These are phyloP conservation scores for Phytomonas francai DNA, from an alignment of 208 protist genomes.

Conservation along the genomic window DNA sequence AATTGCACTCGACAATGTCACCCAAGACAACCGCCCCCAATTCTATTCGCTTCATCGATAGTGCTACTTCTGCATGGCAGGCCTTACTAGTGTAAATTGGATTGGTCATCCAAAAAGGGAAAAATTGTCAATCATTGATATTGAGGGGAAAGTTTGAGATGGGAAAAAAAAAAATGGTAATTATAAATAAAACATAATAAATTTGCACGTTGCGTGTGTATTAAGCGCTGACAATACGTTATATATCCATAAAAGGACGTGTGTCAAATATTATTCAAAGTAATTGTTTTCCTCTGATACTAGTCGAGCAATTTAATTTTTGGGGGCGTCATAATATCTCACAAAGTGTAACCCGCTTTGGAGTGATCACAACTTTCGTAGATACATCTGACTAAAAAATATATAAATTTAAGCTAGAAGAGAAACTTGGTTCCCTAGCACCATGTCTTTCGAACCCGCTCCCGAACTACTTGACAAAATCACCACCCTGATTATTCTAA, in stretches of 20 bases:
- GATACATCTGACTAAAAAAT: not conserved
- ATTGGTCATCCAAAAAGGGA: not conserved
- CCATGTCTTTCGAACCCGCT: not conserved
- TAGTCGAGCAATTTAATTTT: not conserved
- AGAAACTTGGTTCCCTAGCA: not conserved
- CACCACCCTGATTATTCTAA: not conserved
- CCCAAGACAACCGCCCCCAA: not conserved
- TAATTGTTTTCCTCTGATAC: not conserved
- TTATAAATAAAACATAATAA: slow-evolving; percentile 1
- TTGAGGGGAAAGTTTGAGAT: not conserved
- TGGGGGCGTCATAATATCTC: not conserved
- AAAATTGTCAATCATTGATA: slow-evolving; percentile 1
- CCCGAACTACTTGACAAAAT: not conserved
- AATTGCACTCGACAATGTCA: not conserved
- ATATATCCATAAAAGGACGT: not conserved
- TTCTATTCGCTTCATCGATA: not conserved
- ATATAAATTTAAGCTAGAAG: not conserved
- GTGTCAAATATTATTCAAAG: not conserved
- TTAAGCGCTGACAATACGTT: not conserved
- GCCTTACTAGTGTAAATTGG: not conserved
- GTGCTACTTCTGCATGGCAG: not conserved
- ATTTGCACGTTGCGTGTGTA: not conserved
- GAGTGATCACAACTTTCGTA: not conserved
- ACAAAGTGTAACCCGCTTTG: not conserved
- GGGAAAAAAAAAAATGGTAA: not conserved